Conservation (phyloP, 129 eudicot species). For the Logfia minima region DNA sequence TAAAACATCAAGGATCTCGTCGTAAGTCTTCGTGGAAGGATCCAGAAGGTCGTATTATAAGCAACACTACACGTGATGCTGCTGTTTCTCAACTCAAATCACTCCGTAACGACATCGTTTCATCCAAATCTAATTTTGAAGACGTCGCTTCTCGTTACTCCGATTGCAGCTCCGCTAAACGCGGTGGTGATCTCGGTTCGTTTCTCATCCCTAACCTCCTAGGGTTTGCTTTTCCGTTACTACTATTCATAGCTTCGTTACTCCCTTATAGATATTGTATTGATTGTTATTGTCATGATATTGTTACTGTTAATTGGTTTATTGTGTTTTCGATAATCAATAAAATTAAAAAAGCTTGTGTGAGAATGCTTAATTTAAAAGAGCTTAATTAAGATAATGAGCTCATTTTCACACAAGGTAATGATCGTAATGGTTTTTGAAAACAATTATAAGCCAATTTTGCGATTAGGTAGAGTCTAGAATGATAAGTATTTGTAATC, state of each 20-base stretch:
- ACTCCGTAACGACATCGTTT: slow-evolving; percentile 66
- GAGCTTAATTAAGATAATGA: too few relatives aligned
- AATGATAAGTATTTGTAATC: too few relatives aligned
- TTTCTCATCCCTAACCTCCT: background rate
- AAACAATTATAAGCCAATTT: too few relatives aligned
- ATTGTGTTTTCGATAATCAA: too few relatives aligned
- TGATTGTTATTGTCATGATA: too few relatives aligned
- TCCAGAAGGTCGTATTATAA: slow-evolving; percentile 79
- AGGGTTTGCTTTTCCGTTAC: background rate
- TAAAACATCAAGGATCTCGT: slow-evolving; percentile 95
- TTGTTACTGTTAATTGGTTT: too few relatives aligned
- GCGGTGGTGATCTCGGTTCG: slow-evolving; percentile 95
- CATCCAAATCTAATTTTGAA: slow-evolving; percentile 64
- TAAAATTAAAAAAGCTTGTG: too few relatives aligned
- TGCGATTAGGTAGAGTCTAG: too few relatives aligned
- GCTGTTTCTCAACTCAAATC: slow-evolving; percentile 80
- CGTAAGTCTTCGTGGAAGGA: slow-evolving; percentile 98
- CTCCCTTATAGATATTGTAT: too few relatives aligned
- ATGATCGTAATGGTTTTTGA: too few relatives aligned
- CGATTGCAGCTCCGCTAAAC: slow-evolving; percentile 97
- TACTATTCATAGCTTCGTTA: background rate
- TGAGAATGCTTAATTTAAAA: too few relatives aligned
- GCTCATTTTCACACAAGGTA: too few relatives aligned
- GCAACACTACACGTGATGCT: slow-evolving; percentile 66
- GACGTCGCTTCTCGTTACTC: slow-evolving; percentile 72